Base-by-base conservation (phyloP, 2,329 filamentous ascomycete genomes). In the Bretziella fagacearum region DNA sequence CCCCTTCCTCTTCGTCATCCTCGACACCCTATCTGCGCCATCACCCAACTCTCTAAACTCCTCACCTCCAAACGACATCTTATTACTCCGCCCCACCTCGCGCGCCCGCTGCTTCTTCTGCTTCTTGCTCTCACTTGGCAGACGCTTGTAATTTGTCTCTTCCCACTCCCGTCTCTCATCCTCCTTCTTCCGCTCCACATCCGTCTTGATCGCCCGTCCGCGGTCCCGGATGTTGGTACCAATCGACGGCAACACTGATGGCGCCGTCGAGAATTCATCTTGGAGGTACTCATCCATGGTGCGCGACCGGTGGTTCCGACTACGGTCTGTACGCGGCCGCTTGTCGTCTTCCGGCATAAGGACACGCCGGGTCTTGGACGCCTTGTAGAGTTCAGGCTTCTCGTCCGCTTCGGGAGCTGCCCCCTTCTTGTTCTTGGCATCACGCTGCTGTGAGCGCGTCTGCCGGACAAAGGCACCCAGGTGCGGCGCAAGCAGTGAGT, bases 251-350 rank as follows among this genome's bases (percentile, higher is more conserved):
- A 93, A 75, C 1, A 86, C 84, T 49, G 84, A 63, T 1, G 91
- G 91, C 2, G 84, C 84, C 4, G 72, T 64, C 0, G 85, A 87
- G 50, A 96, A 70, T 62, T 98, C 91, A 15, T 82, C 78, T 43
- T 73, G 77, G 53, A 98, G 77, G 57, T 93, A 98, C 58, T 96
- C 89, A 58, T 96, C 87, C 58, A 98, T 77, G 1, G 86, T 85
- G 40, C 79, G 77, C 0, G 87, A 94, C 58, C 83, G 84, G 52
- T 74, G 70, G 2, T 76, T 73, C 35, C 74, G 69, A 35, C 75
- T 73, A 52, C 77, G 77, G 52, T 79, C 75, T 49, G 77, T 70
- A 11, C 29, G 35, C 15, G 40, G 41, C 20, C 57, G 60, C 42
- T 73, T 69, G 50, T 78, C 72, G 15, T 76, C 74, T 1, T 77